These are phyloP conservation scores for Neurospora africana DNA, from an alignment of 495 filamentous ascomycete species.

Conservation along the genomic window DNA sequence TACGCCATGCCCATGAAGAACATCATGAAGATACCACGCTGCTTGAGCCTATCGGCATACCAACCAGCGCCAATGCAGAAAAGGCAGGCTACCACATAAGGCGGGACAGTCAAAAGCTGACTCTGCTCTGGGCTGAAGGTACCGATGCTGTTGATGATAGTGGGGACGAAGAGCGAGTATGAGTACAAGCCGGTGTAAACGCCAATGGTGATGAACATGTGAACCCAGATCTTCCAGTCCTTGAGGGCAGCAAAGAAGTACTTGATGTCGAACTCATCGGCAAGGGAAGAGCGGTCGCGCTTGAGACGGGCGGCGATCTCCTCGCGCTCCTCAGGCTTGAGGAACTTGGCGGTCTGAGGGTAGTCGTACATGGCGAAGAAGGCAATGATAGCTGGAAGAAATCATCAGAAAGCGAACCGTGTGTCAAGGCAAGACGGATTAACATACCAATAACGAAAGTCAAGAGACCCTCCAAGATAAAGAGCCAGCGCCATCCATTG, in stretches of 20 bases:
- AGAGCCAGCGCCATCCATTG: constrained; percentile 68
- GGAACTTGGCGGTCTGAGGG: constrained; percentile 64
- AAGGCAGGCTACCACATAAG: constrained; percentile 42
- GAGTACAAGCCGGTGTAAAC: constrained; percentile 53
- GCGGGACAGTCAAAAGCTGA: constrained; percentile 53
- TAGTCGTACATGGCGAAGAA: constrained; percentile 73
- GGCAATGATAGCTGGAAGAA: constrained; percentile 40
- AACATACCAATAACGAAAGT: constrained; percentile 48
- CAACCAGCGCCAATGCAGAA: constrained; percentile 42
- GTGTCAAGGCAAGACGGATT: constrained; percentile 14
- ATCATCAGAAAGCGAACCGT: background rate
- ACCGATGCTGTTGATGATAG: constrained; percentile 51
- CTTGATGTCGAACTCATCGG: constrained; percentile 64
- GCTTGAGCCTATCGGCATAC: constrained; percentile 40
- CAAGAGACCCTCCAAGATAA: constrained; percentile 57
- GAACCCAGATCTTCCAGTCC: constrained; percentile 71
- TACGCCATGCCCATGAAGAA: constrained; percentile 33
- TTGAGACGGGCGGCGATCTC: constrained; percentile 57
- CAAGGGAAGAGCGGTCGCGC: constrained; percentile 58
- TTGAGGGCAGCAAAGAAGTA: constrained; percentile 62
- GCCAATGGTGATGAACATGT: constrained; percentile 40
- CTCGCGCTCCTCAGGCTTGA: constrained; percentile 52
- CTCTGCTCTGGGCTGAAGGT: constrained; percentile 39
- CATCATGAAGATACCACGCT: constrained; percentile 50
- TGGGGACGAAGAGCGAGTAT: constrained; percentile 56